These are phyloP conservation scores for Ensete glaucum DNA, from an alignment of 176 grass and related monocot species.

Conservation along the genomic window DNA sequence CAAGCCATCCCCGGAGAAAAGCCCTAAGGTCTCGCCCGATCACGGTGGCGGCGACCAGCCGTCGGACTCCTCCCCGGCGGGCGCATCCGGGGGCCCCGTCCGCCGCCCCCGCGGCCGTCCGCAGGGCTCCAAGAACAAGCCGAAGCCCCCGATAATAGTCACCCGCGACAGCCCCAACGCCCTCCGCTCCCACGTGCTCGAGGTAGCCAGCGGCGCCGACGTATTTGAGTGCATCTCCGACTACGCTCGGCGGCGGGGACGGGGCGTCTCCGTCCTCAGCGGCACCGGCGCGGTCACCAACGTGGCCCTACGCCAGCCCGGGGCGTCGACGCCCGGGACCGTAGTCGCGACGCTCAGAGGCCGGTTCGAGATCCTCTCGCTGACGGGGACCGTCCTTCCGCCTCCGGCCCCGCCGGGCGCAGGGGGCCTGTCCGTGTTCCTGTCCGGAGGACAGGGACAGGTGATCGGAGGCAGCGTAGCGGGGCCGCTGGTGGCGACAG, in stretches of 20 bases:
- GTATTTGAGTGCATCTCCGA: constrained; percentile 12
- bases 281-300: constrained; percentile 5
- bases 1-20: constrained; percentile 1
- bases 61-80: neutral
- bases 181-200: constrained; percentile 17
- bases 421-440: constrained; percentile 8
- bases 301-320: constrained; percentile 15
- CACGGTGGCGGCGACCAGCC: neutral
- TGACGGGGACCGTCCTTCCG: constrained; percentile 9
- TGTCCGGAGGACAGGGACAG: constrained; percentile 13
- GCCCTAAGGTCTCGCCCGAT: constrained; percentile 10
- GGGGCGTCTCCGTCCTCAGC: constrained; percentile 15
- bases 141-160: constrained; percentile 19
- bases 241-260: constrained; percentile 14
- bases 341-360: constrained; percentile 18
- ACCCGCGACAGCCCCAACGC: constrained; percentile 19
- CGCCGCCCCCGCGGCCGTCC: constrained; percentile 7
- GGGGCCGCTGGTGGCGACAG: constrained; percentile 7
- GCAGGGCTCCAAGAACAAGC: constrained; percentile 14
- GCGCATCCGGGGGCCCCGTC: neutral
- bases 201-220: constrained; percentile 18
- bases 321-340: constrained; percentile 6
- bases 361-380: constrained; percentile 21
- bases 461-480: constrained; percentile 10
- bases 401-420: constrained; percentile 15